Base-by-base conservation (phyloP, 2,329 filamentous ascomycete species). In the Fusarium marasasianum region DNA sequence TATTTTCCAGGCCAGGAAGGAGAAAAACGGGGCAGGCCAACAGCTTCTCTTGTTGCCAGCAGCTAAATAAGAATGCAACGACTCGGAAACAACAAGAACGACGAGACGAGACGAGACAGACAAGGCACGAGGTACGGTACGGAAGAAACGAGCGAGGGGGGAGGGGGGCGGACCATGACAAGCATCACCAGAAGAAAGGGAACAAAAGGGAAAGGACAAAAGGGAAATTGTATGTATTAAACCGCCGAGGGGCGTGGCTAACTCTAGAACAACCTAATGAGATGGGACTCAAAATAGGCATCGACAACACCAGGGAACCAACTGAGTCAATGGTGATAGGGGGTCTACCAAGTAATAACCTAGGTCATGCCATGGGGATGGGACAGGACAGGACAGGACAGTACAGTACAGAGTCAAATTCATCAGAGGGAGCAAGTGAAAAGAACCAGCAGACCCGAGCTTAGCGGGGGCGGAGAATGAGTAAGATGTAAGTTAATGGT, bases 11-110 rank as follows among this genome's bases (percentile, higher is more conserved):
- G 56, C 65, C 81, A 80, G 76, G 76, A 78, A 79, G 69, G 79
- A 81, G 81, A 86, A 87, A 87, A 87, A 83, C 84, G 85, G 85
- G 85, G 84, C 85, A 77, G 57, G 56, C 72, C 72, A 76, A 55
- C 75, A 71, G 72, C 75, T 73, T 69, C 60, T 73, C 35, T 73
- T 60, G 35, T 58, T 71, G 59, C 59, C 56, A 73, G 72, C 64
- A 63, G 64, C 69, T 68, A 71, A 74, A 61, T 63, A 67, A 62
- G 61, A 76, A 76, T 75, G 73, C 73, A 74, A 73, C 76, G 76
- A 77, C 74, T 75, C 74, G 74, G 68, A 74, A 70, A 70, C 48
- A 68, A 68, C 56, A 69, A 59, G 65, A 61, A 75, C 44, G 41
- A 75, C 44, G 41, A 66, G 65, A 64, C 65, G 71, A 71, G 76